These are phyloP conservation scores for Heterobasidion annosum DNA, from an alignment of 1,284 basidiomycete species.

Conservation along the genomic window DNA sequence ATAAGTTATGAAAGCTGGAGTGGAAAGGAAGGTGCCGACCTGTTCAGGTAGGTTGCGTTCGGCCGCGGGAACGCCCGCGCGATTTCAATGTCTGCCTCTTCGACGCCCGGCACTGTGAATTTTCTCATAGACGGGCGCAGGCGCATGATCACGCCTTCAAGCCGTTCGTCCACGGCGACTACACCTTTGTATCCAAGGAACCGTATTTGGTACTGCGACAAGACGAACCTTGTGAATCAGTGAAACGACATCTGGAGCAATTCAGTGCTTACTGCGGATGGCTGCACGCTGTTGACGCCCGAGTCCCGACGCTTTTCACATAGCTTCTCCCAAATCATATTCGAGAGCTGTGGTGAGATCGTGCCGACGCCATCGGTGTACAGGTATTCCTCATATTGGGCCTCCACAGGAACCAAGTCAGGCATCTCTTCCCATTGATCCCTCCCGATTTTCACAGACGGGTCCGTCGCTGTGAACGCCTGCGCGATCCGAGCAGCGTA, in stretches of 20 bases:
- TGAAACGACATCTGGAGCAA: background rate
- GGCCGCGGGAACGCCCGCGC: conserved; percentile 48
- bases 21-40: conserved; percentile 25
- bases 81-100: conserved; percentile 53
- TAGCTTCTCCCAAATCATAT: conserved; percentile 44
- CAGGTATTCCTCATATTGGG: conserved; percentile 27
- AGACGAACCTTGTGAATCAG: background rate
- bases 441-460: conserved; percentile 44
- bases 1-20: background rate
- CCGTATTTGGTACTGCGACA: conserved; percentile 54
- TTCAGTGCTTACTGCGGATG: conserved; percentile 42
- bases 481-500: conserved; percentile 74
- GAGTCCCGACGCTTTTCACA: conserved; percentile 24
- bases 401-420: conserved; percentile 25
- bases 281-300: conserved; percentile 25
- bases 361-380: conserved; percentile 74
- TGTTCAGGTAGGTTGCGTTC: conserved; percentile 48
- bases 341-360: conserved; percentile 48
- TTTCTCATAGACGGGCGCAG: conserved; percentile 70
- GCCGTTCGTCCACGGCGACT: conserved; percentile 49
- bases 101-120: conserved; percentile 41
- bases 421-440: conserved; percentile 46
- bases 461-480: conserved; percentile 71
- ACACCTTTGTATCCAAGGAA: conserved; percentile 73
- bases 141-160: conserved; percentile 48